A percentile compares a stretch with the other conserved stretches of the same genome.
phyloP scores from a whole-genome alignment of 352 stramenopile genomes.

The Globisporangium cystogenes region DNA sequence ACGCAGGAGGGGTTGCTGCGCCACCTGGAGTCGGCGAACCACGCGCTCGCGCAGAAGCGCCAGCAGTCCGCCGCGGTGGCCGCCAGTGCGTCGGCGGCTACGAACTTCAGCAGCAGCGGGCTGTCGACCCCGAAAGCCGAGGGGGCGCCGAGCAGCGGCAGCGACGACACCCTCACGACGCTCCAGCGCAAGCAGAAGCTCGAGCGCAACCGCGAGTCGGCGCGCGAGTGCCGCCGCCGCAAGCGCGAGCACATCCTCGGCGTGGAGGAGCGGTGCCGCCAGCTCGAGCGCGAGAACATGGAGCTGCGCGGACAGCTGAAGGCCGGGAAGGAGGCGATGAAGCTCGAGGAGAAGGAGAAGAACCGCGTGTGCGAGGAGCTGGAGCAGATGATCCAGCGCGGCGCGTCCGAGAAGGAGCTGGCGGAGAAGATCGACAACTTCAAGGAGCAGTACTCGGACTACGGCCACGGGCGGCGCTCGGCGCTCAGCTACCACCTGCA shows the following conservation, averaged over 20 bases:
- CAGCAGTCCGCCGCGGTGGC: constrained; percentile 19
- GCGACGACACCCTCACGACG: constrained; percentile 33
- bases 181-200: constrained; percentile 81
- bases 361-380: constrained; percentile 81
- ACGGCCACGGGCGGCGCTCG: constrained; percentile 87
- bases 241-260: constrained; percentile 85
- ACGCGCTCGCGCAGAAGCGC: constrained; percentile 57
- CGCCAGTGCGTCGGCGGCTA: constrained; percentile 1
- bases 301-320: constrained; percentile 89
- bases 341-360: constrained; percentile 82
- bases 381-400: constrained; percentile 76
- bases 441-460: constrained; percentile 91
- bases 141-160: constrained; percentile 44
- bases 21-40: constrained; percentile 70
- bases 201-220: constrained; percentile 90
- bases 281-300: constrained; percentile 90
- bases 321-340: constrained; percentile 81
- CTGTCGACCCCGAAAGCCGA: constrained; percentile 48
- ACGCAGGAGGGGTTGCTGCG: constrained; percentile 59
- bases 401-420: constrained; percentile 81
- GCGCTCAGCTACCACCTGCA: constrained; percentile 89
- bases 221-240: constrained; percentile 85
- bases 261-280: constrained; percentile 72
- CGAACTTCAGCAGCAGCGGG: neutral
- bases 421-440: constrained; percentile 95